Evolutionary conservation across 176 grass and related monocot genomes (phyloP).

Genomic region (Leersia perrieri): DNA sequence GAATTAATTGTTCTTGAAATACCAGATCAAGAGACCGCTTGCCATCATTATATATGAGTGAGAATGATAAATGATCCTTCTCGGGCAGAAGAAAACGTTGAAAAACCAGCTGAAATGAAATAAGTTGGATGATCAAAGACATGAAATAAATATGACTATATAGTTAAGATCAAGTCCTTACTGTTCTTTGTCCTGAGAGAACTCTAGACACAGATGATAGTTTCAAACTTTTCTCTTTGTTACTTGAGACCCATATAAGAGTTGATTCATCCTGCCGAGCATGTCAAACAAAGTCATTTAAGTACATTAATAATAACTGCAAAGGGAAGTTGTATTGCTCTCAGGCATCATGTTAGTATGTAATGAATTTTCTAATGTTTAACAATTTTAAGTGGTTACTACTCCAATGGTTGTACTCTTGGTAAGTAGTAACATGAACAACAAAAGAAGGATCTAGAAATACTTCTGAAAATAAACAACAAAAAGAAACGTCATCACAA

Average conservation of each 20-base stretch:
- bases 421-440: neutral
- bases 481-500: neutral
- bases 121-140: neutral
- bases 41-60: conserved; percentile 81
- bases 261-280: conserved; percentile 71
- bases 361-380: neutral
- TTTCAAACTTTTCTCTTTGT: conserved; percentile 79
- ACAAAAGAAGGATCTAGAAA: neutral
- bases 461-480: neutral
- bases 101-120: conserved; percentile 74
- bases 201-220: conserved; percentile 83
- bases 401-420: neutral
- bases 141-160: neutral
- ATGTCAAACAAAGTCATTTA: neutral
- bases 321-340: neutral
- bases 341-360: neutral
- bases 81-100: conserved; percentile 90
- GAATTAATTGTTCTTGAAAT: neutral
- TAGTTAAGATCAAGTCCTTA: conserved; percentile 22
- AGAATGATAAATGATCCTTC: conserved; percentile 93
- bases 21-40: conserved; percentile 98
- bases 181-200: conserved; percentile 89
- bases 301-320: neutral
- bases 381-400: neutral
- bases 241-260: conserved; percentile 89